A percentile compares a stretch with the other conserved stretches of the same genome.
Conservation (phyloP, 2,329 filamentous ascomycete genomes). For the Ophiostoma sp. region DNA sequence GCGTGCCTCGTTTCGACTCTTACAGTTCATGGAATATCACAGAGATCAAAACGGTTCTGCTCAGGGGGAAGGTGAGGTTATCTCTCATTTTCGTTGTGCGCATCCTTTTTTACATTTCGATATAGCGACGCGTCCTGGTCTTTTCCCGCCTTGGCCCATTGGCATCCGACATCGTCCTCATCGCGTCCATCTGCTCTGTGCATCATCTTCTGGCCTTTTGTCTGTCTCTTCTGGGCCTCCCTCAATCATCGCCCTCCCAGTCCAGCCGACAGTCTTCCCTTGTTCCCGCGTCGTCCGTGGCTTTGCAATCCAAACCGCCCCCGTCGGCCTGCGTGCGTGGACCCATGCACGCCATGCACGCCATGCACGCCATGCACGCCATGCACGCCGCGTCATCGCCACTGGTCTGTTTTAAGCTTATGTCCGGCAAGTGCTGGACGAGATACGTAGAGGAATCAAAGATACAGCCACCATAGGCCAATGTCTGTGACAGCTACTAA, state of each 20-base stretch:
- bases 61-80: too few relatives aligned
- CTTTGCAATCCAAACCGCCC: background rate
- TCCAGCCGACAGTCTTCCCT: background rate
- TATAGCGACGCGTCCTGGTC: background rate
- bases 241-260: background rate
- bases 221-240: background rate
- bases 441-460: too few relatives aligned
- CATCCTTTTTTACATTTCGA: too few relatives aligned
- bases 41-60: too few relatives aligned
- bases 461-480: too few relatives aligned
- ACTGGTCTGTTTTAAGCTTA: background rate
- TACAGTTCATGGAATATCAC: too few relatives aligned
- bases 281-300: background rate
- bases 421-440: background rate
- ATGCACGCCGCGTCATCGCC: constrained; percentile 6
- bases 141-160: background rate
- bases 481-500: background rate
- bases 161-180: background rate
- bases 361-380: background rate
- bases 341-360: background rate
- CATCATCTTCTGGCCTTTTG: background rate
- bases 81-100: too few relatives aligned
- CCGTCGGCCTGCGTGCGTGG: background rate
- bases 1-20: too few relatives aligned
- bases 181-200: background rate